Conservation (phyloP, 2,329 filamentous ascomycete genomes). For the Microdochium paspali region DNA sequence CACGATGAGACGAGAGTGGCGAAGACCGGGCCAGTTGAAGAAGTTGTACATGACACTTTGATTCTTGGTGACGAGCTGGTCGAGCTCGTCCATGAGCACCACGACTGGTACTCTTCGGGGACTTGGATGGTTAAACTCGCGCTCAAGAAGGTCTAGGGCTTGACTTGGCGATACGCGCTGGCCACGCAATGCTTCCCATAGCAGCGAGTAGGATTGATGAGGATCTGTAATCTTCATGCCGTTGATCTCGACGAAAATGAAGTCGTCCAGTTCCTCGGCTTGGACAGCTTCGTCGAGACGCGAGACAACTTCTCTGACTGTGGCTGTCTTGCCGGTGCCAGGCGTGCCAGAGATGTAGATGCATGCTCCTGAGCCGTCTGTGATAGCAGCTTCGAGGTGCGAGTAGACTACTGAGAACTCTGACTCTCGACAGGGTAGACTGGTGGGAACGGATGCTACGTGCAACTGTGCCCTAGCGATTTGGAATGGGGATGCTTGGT, state of each 20-base stretch:
- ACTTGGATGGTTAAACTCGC: slow-evolving; percentile 86
- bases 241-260: slow-evolving; percentile 99
- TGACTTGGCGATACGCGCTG: slow-evolving; percentile 89
- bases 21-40: slow-evolving; percentile 95
- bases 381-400: slow-evolving; percentile 88
- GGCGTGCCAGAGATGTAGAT: slow-evolving; percentile 99
- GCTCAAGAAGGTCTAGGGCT: slow-evolving; percentile 80
- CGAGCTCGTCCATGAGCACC: slow-evolving; percentile 95
- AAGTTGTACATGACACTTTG: slow-evolving; percentile 99
- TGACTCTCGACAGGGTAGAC: slow-evolving; percentile 81
- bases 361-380: slow-evolving; percentile 85
- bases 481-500: slow-evolving; percentile 81
- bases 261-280: slow-evolving; percentile 90
- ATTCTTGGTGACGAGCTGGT: slow-evolving; percentile 95
- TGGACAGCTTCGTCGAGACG: slow-evolving; percentile 81
- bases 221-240: slow-evolving; percentile 99
- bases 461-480: slow-evolving; percentile 82
- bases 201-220: slow-evolving; percentile 86
- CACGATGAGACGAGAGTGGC: slow-evolving; percentile 88
- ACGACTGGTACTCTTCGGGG: slow-evolving; percentile 90
- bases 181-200: slow-evolving; percentile 93
- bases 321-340: slow-evolving; percentile 94
- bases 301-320: slow-evolving; percentile 87
- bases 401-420: slow-evolving; percentile 91
- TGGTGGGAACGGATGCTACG: slow-evolving; percentile 83